phyloP scores from a whole-genome alignment of 805 yeast species.

The Cyberlindnera mississippiensis region DNA sequence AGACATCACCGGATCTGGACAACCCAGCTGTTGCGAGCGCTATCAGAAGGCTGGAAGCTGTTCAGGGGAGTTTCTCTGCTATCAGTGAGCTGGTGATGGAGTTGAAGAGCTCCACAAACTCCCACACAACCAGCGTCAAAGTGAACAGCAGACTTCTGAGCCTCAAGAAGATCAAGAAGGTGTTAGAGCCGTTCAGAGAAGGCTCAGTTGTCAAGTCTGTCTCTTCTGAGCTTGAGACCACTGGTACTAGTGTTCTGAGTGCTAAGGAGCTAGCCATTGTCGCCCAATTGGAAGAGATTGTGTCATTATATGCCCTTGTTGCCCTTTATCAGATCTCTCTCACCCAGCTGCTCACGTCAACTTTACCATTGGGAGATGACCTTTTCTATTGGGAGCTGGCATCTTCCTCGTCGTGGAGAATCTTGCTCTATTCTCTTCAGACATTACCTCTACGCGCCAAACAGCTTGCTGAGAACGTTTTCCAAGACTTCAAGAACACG shows the following conservation, averaged over 20 bases:
- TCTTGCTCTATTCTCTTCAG: conserved; percentile 38
- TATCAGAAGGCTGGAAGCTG: conserved; percentile 2
- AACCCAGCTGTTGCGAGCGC: not conserved
- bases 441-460: conserved; percentile 30
- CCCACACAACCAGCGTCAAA: conserved; percentile 2
- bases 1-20: not conserved
- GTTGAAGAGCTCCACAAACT: conserved; percentile 2
- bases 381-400: conserved; percentile 44
- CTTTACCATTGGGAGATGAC: conserved; percentile 41
- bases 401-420: conserved; percentile 30
- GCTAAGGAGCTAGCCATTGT: conserved; percentile 14
- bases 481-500: conserved; percentile 25
- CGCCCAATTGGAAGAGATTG: conserved; percentile 26
- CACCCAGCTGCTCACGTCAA: conserved; percentile 34
- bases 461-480: conserved; percentile 17
- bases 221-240: not conserved
- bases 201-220: conserved; percentile 9
- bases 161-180: conserved; percentile 7
- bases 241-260: not conserved
- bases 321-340: conserved; percentile 33
- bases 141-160: conserved; percentile 11
- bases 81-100: conserved; percentile 1
- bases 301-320: conserved; percentile 31
- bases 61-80: conserved; percentile 8
- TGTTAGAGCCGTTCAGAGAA: conserved; percentile 11